Percentiles rank a stretch among this genome's conserved stretches.
These are phyloP conservation scores for Ustilago tritici DNA, from an alignment of 1,284 basidiomycete genomes.

Conservation along the genomic window DNA sequence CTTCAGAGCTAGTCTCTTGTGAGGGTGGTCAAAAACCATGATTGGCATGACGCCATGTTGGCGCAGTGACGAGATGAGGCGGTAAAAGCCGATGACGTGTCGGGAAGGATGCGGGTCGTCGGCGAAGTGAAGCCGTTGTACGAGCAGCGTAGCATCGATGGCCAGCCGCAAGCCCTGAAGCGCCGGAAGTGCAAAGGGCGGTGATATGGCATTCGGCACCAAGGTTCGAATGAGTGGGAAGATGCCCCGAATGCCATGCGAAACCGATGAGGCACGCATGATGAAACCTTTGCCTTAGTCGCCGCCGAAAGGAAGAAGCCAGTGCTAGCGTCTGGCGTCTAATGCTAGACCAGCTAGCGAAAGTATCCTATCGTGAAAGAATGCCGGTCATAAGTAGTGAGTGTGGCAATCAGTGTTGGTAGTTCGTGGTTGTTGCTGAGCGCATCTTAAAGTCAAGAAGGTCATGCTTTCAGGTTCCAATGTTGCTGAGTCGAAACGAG, in stretches of 20 bases:
- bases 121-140: constrained; percentile 56
- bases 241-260: constrained; percentile 52
- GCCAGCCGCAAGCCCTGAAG: constrained; percentile 49
- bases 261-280: constrained; percentile 29
- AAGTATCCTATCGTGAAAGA: not conserved
- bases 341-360: not conserved
- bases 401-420: not conserved
- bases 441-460: not conserved
- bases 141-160: constrained; percentile 60
- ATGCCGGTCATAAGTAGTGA: not conserved
- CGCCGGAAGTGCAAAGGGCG: constrained; percentile 31
- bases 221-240: constrained; percentile 48
- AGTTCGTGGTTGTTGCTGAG: not conserved
- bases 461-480: constrained; percentile 16
- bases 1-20: constrained; percentile 52
- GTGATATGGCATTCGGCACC: constrained; percentile 37
- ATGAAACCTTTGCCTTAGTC: not conserved
- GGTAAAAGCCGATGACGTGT: constrained; percentile 60
- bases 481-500: constrained; percentile 1
- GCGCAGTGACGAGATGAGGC: constrained; percentile 52
- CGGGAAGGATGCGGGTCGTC: constrained; percentile 51
- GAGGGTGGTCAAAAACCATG: constrained; percentile 64
- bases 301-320: not conserved
- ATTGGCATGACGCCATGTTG: constrained; percentile 49
- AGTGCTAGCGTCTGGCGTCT: not conserved